Base-by-base conservation (phyloP, 192 early-diverging fungal species). In the Phycomyces blakesleeanus region DNA sequence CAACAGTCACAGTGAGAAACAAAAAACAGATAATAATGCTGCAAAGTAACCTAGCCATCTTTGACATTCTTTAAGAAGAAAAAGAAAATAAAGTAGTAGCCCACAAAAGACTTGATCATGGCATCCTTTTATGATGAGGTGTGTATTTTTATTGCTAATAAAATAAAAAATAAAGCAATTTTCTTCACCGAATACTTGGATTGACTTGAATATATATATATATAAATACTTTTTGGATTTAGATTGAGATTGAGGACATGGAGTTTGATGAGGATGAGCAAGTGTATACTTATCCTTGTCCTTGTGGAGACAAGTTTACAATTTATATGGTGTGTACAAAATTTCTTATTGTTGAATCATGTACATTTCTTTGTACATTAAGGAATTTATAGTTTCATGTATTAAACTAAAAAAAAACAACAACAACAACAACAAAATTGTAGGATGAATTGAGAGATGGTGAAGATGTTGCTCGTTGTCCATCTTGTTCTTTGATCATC, bases 251-350 rank as follows among this genome's bases (percentile, higher is more conserved):
- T 58, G 89, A 98, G 72, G 96, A 98, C 75, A 90, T 98, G 85
- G 91, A 92, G 57, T 98, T 88, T 71, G 89, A 94, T 64, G 89
- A 93, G 69, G 91, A 93, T 38, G 83, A 77, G 24, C 75, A 86
- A 58, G 78, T 84, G 12, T 98, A 93, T 80, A 83, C 81, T 53
- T 98, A 95, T 68, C 96, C 96, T 25, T 98, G 94, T 71, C 96
- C 96, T 2, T 98, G 96, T 78, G 96, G 96, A 12, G 96, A 98
- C 83, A 82, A 85, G 22, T 98, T 98, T 69, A 78, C 90, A 66
- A 96, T 96, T 63, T 86, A 89, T 5, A 69, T 83, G 72, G 87
- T 88, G 16, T 29, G 16, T 51, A 26, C 21, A n/a, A 10, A 25
- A 18, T 53, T 8, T 57, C 15, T n/a, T n/a, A n/a, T n/a, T n/a